phyloP scores from a whole-genome alignment of 208 protist species.

The Naegleria gruberi region DNA sequence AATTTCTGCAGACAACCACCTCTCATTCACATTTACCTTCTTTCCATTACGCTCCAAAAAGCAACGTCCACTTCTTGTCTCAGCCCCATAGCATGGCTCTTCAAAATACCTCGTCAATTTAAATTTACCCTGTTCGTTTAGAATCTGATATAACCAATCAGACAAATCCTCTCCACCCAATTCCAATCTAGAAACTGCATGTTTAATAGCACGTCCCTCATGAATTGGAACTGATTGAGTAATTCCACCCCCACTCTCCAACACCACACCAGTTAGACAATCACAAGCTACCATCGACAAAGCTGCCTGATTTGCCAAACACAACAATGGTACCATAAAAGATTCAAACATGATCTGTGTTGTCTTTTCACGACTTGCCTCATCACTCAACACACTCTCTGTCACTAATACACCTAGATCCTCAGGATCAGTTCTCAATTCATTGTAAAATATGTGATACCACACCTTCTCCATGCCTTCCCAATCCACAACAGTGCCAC shows the following conservation, averaged over 20 bases:
- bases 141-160: constrained; percentile 16
- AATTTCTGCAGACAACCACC: no score
- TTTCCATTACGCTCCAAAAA: no score
- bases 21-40: no score
- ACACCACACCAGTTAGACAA: constrained; percentile 27
- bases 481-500: neutral
- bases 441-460: neutral
- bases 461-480: constrained; percentile 17
- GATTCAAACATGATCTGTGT: constrained; percentile 23
- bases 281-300: constrained; percentile 23
- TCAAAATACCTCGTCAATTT: no score
- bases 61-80: no score
- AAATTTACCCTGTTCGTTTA: constrained; percentile 40
- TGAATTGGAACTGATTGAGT: neutral
- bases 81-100: no score
- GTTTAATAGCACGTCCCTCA: constrained; percentile 74
- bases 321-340: neutral
- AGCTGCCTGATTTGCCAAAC: neutral
- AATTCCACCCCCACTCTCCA: neutral
- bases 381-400: neutral
- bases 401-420: neutral
- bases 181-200: constrained; percentile 38
- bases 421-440: neutral
- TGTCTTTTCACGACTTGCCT: constrained; percentile 16
- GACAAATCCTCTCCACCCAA: constrained; percentile 58